Evolutionary conservation across 2,329 filamentous ascomycete species (phyloP), one percentile per base, ranked within the genome.

Genomic region (Podosphaera aphanis): DNA sequence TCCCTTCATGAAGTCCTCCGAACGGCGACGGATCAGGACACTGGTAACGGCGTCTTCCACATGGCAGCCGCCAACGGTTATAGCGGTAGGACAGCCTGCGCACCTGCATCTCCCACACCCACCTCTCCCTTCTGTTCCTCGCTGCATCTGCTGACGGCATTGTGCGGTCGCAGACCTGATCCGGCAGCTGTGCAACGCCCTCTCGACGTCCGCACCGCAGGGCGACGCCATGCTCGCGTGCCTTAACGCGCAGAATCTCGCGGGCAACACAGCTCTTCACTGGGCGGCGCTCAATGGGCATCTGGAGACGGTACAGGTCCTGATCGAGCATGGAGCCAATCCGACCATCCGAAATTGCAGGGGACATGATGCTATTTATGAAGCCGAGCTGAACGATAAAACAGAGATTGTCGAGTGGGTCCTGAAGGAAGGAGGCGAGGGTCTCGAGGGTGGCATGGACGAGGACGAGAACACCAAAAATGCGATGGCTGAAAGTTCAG

Each of bases 1-100:
- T 45, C 72, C 0, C 60, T 70, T 1, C 68, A 72, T n/a, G 71
- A 77, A 47, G 69, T 93, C 48, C 61, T 94, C 41, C 61, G 70
- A 43, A 72, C 73, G 13, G 80, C 81, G 20, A 74, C 76, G 52
- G 85, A 93, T 59, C 69, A 74, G 37, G 82, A 78, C 51, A n/a
- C n/a, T n/a, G 81, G 83, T 47, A 92, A 85, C 51, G 80, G 79
- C 45, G 67, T 75, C 41, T 62, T 95, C 57, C 90, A 98, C 63
- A 94, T 92, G 74, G 84, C 86, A 6, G 77, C 83, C 20, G 90
- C 83, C 21, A 98, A 98, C 59, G 88, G 88, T 1, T 79, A 93
- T 58, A 57, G 73, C 49, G 80, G 84, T 86, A 70, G 55, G 66
- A 52, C 13, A 6, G 23, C 15, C 36, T 13, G n/a, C n/a, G n/a